Conservation (phyloP, 1,139 yeast genomes). For the Pichia sp. region DNA sequence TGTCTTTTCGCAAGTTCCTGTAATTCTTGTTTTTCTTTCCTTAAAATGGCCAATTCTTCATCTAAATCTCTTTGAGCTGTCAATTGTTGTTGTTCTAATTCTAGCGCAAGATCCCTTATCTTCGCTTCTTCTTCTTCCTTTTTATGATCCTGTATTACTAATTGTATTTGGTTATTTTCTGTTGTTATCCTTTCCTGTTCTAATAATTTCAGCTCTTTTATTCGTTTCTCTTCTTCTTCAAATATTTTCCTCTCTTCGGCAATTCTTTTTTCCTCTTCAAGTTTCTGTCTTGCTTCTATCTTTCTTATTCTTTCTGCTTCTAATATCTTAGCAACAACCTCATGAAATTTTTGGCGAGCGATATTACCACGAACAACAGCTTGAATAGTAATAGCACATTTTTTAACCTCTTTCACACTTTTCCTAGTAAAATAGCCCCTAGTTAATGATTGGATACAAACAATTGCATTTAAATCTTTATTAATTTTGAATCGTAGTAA, state of each 20-base stretch:
- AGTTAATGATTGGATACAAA: not conserved
- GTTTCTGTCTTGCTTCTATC: constrained; percentile 56
- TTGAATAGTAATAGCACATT: constrained; percentile 56
- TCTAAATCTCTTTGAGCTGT: not conserved
- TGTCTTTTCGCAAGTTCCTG: not conserved
- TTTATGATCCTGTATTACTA: not conserved
- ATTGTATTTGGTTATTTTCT: too few species aligned
- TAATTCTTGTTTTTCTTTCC: not conserved
- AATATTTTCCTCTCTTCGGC: constrained; percentile 71
- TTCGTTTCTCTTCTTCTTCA: not conserved
- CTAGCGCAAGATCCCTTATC: constrained; percentile 18
- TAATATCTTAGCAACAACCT: not conserved
- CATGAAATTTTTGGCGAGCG: not conserved
- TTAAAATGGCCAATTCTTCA: not conserved
- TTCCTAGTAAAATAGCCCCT: constrained; percentile 31
- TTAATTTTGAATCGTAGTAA: constrained; percentile 51
- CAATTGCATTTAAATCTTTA: constrained; percentile 40
- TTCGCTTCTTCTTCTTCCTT: constrained; percentile 46
- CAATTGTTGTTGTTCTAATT: not conserved
- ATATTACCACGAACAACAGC: constrained; percentile 30
- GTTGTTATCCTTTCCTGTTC: too few species aligned
- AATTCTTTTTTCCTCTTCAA: constrained; percentile 74
- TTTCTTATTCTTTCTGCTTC: constrained; percentile 37
- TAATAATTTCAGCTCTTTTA: not conserved
- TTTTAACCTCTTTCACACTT: constrained; percentile 35